Evolutionary conservation across 768 basidiomycete genomes (phyloP), one percentile per base, ranked within the genome.

Genomic region (Suillus brevipes): DNA sequence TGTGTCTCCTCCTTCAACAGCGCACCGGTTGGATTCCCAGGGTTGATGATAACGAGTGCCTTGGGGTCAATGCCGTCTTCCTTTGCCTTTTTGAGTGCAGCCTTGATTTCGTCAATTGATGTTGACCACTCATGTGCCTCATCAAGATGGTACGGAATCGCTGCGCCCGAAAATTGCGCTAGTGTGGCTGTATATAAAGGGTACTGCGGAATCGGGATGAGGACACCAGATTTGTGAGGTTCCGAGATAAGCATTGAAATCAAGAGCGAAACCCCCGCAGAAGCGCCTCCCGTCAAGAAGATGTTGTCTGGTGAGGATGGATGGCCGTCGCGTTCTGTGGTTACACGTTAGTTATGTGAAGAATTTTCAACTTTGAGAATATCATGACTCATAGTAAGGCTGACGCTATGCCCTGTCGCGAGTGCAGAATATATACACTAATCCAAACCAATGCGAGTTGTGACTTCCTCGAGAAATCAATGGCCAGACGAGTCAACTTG

Each of bases 141-240:
- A 68, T 94, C 88, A 23, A 99, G 90, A 77, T 92, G 87, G 78
- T 99, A 99, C 0, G 95, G 93, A 49, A 98, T 80, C 0, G 92
- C 81, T 6, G 84, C 80, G n/a, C 95, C 96, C 53, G 83, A 83
- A 75, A 86, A 87, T 71, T 95, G 90, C 1, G 97, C 92, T 59
- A 99, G 88, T 1, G 95, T 88, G 38, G 97, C 97, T 43, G 96
- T 98, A 78, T 99, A 99, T 13, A 99, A 84, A 1, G 97, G 97
- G 76, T 99, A 99, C 79, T 99, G 97, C 2, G 97, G 97, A 67
- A 99, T 99, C 38, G 97, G 97, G 72, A 99, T 97, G 61, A 97
- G 85, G 70, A 97, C 85, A 8, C 94, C 95, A 57, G 86, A 85
- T 34, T 80, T 82, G 23, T 72, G 66, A 25, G 86, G 87, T 25